Conservation (phyloP, 1,284 basidiomycete species). For the Malassezia restricta region DNA sequence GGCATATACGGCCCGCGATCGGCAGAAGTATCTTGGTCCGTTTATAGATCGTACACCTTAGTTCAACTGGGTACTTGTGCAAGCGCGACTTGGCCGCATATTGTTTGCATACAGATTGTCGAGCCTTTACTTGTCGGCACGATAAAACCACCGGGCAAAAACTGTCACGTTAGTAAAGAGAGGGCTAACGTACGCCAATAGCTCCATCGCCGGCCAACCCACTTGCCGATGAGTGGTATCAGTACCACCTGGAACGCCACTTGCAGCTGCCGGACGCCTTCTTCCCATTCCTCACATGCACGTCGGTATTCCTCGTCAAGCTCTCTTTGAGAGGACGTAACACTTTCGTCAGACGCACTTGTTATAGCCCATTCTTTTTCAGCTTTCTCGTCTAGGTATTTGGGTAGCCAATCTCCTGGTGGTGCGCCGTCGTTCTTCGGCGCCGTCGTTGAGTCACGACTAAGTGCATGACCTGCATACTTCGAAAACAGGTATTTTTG, state of each 20-base stretch:
- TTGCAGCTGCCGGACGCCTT: slow-evolving; percentile 69
- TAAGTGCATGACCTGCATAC: neutral
- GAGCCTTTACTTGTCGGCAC: too few relatives aligned
- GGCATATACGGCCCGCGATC: too few relatives aligned
- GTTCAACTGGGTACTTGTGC: too few relatives aligned
- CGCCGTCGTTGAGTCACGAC: neutral
- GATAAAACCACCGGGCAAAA: slow-evolving; percentile 5
- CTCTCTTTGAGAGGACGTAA: slow-evolving; percentile 55
- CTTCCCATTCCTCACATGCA: slow-evolving; percentile 82
- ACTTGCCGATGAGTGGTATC: slow-evolving; percentile 75
- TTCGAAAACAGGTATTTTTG: neutral
- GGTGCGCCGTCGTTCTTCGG: neutral
- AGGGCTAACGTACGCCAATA: slow-evolving; percentile 52
- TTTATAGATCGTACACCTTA: too few relatives aligned
- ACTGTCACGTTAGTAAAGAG: slow-evolving; percentile 1
- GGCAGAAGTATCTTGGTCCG: too few relatives aligned
- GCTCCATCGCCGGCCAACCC: slow-evolving; percentile 70
- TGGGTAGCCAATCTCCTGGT: neutral
- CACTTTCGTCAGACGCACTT: slow-evolving; percentile 4
- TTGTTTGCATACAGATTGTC: too few relatives aligned
- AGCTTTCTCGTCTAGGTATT: slow-evolving; percentile 5
- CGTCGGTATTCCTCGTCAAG: slow-evolving; percentile 53
- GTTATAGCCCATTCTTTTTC: neutral
- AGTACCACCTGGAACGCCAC: slow-evolving; percentile 66
- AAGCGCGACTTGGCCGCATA: too few relatives aligned